Evolutionary conservation across 495 filamentous ascomycete genomes (phyloP).

Genomic region (Geopyxis carbonaria): DNA sequence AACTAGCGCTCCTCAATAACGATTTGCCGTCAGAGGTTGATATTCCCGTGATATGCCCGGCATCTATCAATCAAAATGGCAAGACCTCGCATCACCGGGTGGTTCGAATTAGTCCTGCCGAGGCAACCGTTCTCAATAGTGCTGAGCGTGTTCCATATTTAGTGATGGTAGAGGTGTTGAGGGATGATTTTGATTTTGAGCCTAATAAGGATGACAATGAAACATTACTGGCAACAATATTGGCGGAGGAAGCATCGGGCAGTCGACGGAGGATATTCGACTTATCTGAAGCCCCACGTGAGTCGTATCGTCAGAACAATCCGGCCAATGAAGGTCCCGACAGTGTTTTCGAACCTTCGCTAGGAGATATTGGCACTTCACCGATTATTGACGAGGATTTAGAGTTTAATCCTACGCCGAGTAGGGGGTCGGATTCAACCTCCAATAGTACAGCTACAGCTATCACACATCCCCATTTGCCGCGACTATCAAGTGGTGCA

Average conservation of each 20-base stretch:
- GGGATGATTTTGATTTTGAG: constrained; percentile 60
- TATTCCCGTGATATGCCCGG: constrained; percentile 56
- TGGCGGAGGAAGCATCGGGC: constrained; percentile 39
- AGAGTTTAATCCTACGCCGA: not conserved
- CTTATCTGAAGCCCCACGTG: constrained; percentile 37
- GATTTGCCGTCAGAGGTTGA: constrained; percentile 62
- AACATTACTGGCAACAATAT: constrained; percentile 38
- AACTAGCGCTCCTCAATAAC: constrained; percentile 53
- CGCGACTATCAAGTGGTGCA: constrained; percentile 38
- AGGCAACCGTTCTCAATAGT: constrained; percentile 62
- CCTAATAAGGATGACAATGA: constrained; percentile 48
- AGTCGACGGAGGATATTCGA: constrained; percentile 50
- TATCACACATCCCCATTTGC: constrained; percentile 20
- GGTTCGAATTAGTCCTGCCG: constrained; percentile 57
- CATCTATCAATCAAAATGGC: constrained; percentile 40
- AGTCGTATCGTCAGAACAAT: constrained; percentile 26
- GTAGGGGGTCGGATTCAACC: not conserved
- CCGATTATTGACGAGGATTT: constrained; percentile 37
- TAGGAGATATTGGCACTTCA: constrained; percentile 52
- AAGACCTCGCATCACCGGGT: constrained; percentile 56
- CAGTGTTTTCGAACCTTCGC: constrained; percentile 58
- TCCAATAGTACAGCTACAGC: constrained; percentile 7
- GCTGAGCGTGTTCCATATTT: constrained; percentile 63
- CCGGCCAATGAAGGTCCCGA: constrained; percentile 35
- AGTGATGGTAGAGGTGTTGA: constrained; percentile 57